phyloP scores from a whole-genome alignment of 1,284 basidiomycete genomes.

The Leccinum pseudoinsigne region DNA sequence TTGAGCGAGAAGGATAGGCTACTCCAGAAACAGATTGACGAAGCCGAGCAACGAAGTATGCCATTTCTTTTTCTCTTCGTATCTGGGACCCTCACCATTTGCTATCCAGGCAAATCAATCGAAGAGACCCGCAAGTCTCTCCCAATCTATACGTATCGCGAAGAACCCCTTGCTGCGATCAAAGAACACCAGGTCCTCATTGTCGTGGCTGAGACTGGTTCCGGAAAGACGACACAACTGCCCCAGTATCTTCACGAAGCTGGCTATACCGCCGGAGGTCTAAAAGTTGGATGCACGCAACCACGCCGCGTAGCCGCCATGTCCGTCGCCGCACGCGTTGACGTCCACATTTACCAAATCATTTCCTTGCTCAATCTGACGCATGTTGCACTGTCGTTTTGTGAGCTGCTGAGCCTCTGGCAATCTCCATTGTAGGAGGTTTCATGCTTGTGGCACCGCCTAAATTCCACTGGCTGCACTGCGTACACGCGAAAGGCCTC shows the following conservation, averaged over 20 bases:
- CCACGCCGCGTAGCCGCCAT: conserved; percentile 98
- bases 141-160: conserved; percentile 86
- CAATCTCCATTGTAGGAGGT: too few species aligned
- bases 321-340: conserved; percentile 98
- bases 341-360: conserved; percentile 26
- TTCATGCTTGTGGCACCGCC: too few species aligned
- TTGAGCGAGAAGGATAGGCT: conserved; percentile 88
- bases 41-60: conserved; percentile 87
- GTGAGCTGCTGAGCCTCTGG: too few species aligned
- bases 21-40: conserved; percentile 87
- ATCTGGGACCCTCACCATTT: conserved; percentile 8
- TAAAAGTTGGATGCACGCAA: conserved; percentile 97
- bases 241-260: conserved; percentile 99
- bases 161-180: conserved; percentile 87
- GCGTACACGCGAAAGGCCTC: too few species aligned
- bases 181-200: conserved; percentile 90
- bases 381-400: too few species aligned
- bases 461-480: too few species aligned
- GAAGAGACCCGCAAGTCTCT: conserved; percentile 91
- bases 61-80: conserved; percentile 11
- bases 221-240: conserved; percentile 97
- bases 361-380: too few species aligned
- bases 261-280: conserved; percentile 87
- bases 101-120: conserved; percentile 72
- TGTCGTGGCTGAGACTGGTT: conserved; percentile 93